phyloP scores from a whole-genome alignment of 1,139 yeast genomes.

The Yamadazyma oceani region DNA sequence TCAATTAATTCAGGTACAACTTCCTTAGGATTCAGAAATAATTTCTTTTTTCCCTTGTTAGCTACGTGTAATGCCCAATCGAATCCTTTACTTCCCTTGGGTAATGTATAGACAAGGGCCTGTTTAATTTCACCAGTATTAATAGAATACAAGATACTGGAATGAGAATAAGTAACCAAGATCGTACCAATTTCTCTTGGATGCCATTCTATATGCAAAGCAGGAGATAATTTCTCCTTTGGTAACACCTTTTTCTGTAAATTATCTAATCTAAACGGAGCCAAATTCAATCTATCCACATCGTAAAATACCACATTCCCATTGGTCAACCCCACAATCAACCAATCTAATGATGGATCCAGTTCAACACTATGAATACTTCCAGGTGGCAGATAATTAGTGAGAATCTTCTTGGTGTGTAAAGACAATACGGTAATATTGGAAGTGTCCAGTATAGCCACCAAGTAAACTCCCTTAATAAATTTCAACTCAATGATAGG shows the following conservation, averaged over 20 bases:
- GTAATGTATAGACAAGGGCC: slow-evolving; percentile 56
- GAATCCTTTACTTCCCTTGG: slow-evolving; percentile 34
- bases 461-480: slow-evolving; percentile 78
- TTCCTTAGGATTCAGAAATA: slow-evolving; percentile 43
- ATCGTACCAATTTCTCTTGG: slow-evolving; percentile 87
- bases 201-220: slow-evolving; percentile 68
- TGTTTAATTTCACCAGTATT: slow-evolving; percentile 57
- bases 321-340: slow-evolving; percentile 74
- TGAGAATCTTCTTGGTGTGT: slow-evolving; percentile 58
- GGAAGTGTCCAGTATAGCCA: slow-evolving; percentile 56
- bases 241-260: slow-evolving; percentile 62
- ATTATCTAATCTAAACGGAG: slow-evolving; percentile 70
- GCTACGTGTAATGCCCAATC: slow-evolving; percentile 29
- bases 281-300: slow-evolving; percentile 69
- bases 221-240: slow-evolving; percentile 55
- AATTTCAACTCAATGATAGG: slow-evolving; percentile 61
- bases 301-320: slow-evolving; percentile 79
- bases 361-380: slow-evolving; percentile 65
- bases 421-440: slow-evolving; percentile 69
- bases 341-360: slow-evolving; percentile 90
- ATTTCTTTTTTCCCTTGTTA: slow-evolving; percentile 45
- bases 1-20: slow-evolving; percentile 53
- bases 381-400: slow-evolving; percentile 59
- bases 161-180: slow-evolving; percentile 68
- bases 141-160: slow-evolving; percentile 70